A percentile compares a stretch with the other conserved stretches of the same genome.
These are phyloP conservation scores for Pseudocercospora fijiensis DNA, from an alignment of 2,329 filamentous ascomycete genomes.

Conservation along the genomic window DNA sequence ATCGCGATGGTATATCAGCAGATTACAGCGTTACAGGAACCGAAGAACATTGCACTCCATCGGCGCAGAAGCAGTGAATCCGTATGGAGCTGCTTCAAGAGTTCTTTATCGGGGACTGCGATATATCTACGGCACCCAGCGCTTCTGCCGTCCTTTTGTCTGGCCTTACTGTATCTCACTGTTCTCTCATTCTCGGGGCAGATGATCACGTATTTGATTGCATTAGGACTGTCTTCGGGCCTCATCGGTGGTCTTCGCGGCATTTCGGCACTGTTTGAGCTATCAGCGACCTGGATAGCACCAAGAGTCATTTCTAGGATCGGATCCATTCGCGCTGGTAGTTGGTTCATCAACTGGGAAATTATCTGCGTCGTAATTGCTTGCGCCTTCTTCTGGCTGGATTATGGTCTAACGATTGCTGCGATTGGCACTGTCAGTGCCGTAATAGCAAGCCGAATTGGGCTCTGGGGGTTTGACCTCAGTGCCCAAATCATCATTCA, in stretches of 20 bases:
- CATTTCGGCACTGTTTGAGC: constrained; percentile 55
- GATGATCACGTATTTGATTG: constrained; percentile 64
- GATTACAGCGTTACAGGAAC: constrained; percentile 35
- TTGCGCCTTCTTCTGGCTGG: constrained; percentile 38
- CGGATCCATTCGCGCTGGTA: constrained; percentile 30
- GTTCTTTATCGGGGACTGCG: constrained; percentile 28
- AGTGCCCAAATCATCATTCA: constrained; percentile 49
- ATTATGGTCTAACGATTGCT: constrained; percentile 17
- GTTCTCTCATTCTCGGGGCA: constrained; percentile 60
- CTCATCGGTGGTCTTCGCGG: constrained; percentile 57
- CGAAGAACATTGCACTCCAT: constrained; percentile 6
- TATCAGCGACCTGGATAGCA: constrained; percentile 61
- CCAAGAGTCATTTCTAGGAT: constrained; percentile 55
- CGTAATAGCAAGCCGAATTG: constrained; percentile 44
- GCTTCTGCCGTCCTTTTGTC: constrained; percentile 61
- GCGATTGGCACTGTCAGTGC: constrained; percentile 40
- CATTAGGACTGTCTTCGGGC: constrained; percentile 53
- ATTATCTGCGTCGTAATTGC: constrained; percentile 53
- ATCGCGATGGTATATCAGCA: constrained; percentile 47
- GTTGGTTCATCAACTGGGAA: constrained; percentile 72
- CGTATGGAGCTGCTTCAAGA: constrained; percentile 8
- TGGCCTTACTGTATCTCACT: constrained; percentile 62
- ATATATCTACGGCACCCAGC: constrained; percentile 56
- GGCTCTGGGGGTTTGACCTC: constrained; percentile 52
- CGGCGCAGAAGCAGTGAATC: constrained; percentile 3